phyloP scores from a whole-genome alignment of 768 basidiomycete species.

The Tephrocybe sp. region DNA sequence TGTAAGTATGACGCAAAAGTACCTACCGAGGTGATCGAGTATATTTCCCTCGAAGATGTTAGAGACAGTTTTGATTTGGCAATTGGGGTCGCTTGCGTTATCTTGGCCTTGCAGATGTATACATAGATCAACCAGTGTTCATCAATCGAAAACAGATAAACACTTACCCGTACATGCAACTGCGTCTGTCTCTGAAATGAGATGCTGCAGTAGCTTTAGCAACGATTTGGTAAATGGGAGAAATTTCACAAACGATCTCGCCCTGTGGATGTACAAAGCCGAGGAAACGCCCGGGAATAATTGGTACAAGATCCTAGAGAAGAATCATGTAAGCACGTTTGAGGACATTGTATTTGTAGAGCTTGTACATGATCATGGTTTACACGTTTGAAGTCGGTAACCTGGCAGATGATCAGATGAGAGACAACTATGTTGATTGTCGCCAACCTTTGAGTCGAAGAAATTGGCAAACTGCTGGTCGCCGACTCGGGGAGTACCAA shows the following conservation, averaged over 20 bases:
- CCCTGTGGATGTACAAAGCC: conserved; percentile 42
- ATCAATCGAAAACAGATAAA: not conserved
- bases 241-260: conserved; percentile 28
- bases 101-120: conserved; percentile 36
- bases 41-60: conserved; percentile 41
- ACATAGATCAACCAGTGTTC: not conserved
- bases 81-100: conserved; percentile 40
- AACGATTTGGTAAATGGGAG: no score
- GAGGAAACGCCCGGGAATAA: conserved; percentile 42
- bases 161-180: conserved; percentile 38
- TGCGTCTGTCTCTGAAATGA: conserved; percentile 16
- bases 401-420: conserved; percentile 7
- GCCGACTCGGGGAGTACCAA: conserved; percentile 41
- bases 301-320: conserved; percentile 38
- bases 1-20: not conserved
- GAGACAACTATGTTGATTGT: not conserved
- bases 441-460: conserved; percentile 36
- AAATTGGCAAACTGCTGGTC: conserved; percentile 35
- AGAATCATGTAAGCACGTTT: conserved; percentile 1
- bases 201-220: conserved; percentile 10
- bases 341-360: not conserved
- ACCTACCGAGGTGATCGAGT: conserved; percentile 47
- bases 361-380: conserved; percentile 25
- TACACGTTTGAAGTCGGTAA: conserved; percentile 25
- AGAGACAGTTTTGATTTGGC: conserved; percentile 46